Evolutionary conservation across 495 filamentous ascomycete species (phyloP).

Genomic region (Elaphomyces granulatus): DNA sequence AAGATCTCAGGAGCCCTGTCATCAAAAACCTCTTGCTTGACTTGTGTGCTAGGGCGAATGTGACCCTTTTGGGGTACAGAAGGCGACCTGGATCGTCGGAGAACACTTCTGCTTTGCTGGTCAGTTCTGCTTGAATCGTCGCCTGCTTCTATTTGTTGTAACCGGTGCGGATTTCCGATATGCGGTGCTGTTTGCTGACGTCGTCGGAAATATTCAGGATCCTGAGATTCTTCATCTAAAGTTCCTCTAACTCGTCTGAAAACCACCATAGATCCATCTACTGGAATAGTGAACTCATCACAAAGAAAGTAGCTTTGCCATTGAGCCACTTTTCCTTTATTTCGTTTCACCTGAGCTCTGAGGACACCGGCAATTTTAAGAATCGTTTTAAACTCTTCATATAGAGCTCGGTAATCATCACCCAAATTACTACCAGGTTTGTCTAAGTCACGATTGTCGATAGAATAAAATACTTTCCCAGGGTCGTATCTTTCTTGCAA

Average conservation of each 20-base stretch:
- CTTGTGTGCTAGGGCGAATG: background rate
- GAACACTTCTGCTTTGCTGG: background rate
- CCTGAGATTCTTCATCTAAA: background rate
- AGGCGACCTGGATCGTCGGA: background rate
- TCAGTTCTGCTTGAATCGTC: background rate
- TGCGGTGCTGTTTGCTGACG: slow-evolving; percentile 1
- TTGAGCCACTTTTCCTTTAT: slow-evolving; percentile 25
- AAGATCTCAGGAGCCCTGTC: background rate
- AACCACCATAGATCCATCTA: slow-evolving; percentile 14
- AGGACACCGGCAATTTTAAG: slow-evolving; percentile 15
- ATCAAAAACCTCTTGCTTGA: background rate
- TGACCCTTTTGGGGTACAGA: background rate
- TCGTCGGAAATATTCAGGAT: background rate
- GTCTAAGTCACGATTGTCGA: background rate
- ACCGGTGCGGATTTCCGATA: too few relatives aligned
- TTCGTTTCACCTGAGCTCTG: slow-evolving; percentile 18
- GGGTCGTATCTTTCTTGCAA: slow-evolving; percentile 22
- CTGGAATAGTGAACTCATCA: slow-evolving; percentile 18
- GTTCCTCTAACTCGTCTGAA: slow-evolving; percentile 15
- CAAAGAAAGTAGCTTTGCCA: slow-evolving; percentile 19
- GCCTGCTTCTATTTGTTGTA: too few relatives aligned
- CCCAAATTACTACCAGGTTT: slow-evolving; percentile 6
- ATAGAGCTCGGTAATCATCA: slow-evolving; percentile 22
- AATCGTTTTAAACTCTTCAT: slow-evolving; percentile 16
- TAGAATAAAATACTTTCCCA: slow-evolving; percentile 8